These are phyloP conservation scores for Pichia paraexigua DNA, from an alignment of 805 yeast genomes.

Conservation along the genomic window DNA sequence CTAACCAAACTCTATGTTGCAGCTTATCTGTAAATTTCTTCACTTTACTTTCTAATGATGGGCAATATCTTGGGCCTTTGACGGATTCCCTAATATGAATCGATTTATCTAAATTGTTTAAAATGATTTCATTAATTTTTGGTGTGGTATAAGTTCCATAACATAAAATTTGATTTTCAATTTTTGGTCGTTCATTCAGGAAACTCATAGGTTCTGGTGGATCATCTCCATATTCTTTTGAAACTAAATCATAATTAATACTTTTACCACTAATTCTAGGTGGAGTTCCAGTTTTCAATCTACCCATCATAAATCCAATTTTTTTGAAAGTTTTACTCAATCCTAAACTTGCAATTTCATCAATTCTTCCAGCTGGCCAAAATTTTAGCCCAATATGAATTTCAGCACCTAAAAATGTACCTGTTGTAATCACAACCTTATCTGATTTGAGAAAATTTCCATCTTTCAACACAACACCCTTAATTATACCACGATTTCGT, in stretches of 20 bases:
- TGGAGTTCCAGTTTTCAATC: conserved; percentile 96
- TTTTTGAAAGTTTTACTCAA: conserved; percentile 67
- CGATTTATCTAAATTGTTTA: conserved; percentile 67
- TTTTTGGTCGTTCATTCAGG: conserved; percentile 59
- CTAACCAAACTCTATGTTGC: conserved; percentile 84
- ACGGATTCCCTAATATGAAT: conserved; percentile 91
- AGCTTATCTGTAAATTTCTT: conserved; percentile 70
- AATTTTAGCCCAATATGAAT: conserved; percentile 80
- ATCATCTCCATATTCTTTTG: conserved; percentile 69
- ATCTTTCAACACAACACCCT: conserved; percentile 66
- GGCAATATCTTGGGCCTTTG: conserved; percentile 96
- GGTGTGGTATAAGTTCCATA: conserved; percentile 74
- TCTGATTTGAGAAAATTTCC: conserved; percentile 54
- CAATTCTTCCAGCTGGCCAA: conserved; percentile 88
- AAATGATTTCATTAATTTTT: conserved; percentile 60
- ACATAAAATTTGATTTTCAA: conserved; percentile 58
- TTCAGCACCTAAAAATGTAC: conserved; percentile 91
- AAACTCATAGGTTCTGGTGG: conserved; percentile 90
- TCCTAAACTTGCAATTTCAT: conserved; percentile 88
- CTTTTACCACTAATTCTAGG: conserved; percentile 71
- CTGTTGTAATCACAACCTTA: conserved; percentile 84
- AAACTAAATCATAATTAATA: conserved; percentile 58
- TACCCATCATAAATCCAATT: conserved; percentile 76
- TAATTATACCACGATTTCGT: conserved; percentile 38
- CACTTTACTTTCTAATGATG: conserved; percentile 88